phyloP scores from a whole-genome alignment of 2,329 filamentous ascomycete genomes.

The Pyricularia sp. region DNA sequence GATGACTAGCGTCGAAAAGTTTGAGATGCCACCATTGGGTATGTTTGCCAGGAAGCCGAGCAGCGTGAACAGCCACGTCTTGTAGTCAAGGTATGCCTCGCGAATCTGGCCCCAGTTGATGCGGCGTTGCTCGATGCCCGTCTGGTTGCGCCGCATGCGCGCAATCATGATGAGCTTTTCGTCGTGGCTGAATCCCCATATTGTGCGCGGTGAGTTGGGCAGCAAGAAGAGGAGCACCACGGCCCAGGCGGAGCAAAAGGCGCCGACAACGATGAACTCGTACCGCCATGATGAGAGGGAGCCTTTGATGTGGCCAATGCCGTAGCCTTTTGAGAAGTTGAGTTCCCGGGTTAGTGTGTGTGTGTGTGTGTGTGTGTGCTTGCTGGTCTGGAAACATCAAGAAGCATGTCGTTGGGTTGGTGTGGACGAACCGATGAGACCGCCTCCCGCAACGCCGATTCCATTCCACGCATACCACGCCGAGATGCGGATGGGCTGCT shows the following conservation, averaged over 20 bases:
- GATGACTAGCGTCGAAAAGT: conserved; percentile 53
- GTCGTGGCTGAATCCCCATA: conserved; percentile 36
- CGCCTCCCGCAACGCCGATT: conserved; percentile 48
- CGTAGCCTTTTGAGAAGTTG: conserved; percentile 30
- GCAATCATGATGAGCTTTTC: conserved; percentile 47
- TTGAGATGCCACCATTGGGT: conserved; percentile 49
- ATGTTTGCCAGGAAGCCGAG: conserved; percentile 44
- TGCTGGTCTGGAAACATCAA: no score
- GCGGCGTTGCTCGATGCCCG: conserved; percentile 46
- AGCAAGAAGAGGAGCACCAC: conserved; percentile 47
- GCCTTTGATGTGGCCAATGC: conserved; percentile 49
- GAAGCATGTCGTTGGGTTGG: no score
- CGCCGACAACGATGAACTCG: conserved; percentile 56
- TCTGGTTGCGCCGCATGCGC: conserved; percentile 46
- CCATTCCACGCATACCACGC: conserved; percentile 53
- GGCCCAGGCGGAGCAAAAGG: conserved; percentile 50
- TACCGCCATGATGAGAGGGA: conserved; percentile 54
- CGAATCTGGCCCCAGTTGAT: conserved; percentile 44
- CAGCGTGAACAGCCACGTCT: conserved; percentile 48
- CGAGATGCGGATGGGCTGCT: conserved; percentile 52
- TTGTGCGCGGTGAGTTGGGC: conserved; percentile 47
- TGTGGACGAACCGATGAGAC: conserved; percentile 19
- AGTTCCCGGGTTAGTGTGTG: no score
- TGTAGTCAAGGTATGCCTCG: conserved; percentile 48
- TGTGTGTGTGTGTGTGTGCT: no score